Conservation (phyloP, 768 basidiomycete species). For the Lactifluus volemus region DNA sequence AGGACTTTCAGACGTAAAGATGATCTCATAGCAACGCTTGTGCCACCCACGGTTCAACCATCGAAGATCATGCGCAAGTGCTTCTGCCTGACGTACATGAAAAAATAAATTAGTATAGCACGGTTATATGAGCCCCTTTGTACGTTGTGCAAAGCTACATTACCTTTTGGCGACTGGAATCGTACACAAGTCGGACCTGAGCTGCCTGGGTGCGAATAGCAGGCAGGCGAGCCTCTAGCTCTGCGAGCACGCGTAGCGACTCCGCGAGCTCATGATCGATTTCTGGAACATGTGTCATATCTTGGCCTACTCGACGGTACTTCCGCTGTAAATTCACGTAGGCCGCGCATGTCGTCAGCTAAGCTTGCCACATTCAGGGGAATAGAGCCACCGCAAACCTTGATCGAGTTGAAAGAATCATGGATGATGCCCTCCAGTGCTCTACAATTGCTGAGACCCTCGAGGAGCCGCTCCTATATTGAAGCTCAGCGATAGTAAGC, state of each 20-base stretch:
- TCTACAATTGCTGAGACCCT: conserved; percentile 65
- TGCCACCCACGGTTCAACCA: conserved; percentile 78
- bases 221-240: conserved; percentile 53
- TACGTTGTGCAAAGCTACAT: neutral
- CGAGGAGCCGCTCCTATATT: conserved; percentile 51
- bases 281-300: conserved; percentile 50
- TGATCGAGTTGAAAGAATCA: conserved; percentile 51
- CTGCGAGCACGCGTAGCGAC: conserved; percentile 46
- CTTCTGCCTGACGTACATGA: conserved; percentile 41
- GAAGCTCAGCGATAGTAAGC: neutral
- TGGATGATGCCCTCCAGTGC: conserved; percentile 63
- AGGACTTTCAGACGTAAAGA: conserved; percentile 65
- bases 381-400: conserved; percentile 36
- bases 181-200: conserved; percentile 57
- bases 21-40: conserved; percentile 63
- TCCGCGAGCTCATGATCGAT: conserved; percentile 53
- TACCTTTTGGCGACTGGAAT: conserved; percentile 63
- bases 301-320: conserved; percentile 43
- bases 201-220: conserved; percentile 51
- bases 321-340: conserved; percentile 37
- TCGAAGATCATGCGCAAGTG: conserved; percentile 51
- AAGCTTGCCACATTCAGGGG: too few relatives aligned
- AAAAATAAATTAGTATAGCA: neutral
- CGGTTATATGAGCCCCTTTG: neutral
- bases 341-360: neutral